phyloP scores from a whole-genome alignment of 805 yeast species.

The Pichia manshurica region DNA sequence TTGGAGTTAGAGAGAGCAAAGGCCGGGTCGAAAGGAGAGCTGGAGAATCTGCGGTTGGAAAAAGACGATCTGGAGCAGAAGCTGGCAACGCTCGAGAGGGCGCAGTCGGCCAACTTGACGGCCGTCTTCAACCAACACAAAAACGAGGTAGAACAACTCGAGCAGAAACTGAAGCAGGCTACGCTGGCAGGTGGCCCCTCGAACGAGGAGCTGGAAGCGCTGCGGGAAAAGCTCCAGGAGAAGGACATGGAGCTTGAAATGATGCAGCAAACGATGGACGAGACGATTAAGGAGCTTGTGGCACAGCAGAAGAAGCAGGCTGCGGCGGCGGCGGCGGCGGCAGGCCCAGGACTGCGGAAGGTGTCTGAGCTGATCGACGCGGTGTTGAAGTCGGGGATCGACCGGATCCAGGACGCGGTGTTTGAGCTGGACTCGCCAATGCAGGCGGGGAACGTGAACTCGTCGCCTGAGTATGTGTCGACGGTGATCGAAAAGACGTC shows the following conservation, averaged over 20 bases:
- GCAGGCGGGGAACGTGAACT: conserved; percentile 75
- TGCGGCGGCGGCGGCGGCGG: conserved; percentile 45
- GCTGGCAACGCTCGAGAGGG: conserved; percentile 53
- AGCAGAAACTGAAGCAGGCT: conserved; percentile 30
- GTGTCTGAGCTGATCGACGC: conserved; percentile 59
- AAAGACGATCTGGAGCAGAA: conserved; percentile 54
- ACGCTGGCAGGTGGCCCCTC: conserved; percentile 22
- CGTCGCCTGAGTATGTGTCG: conserved; percentile 63
- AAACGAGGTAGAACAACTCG: conserved; percentile 51
- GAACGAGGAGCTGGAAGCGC: conserved; percentile 20
- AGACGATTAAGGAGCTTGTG: conserved; percentile 57
- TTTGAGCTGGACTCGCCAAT: conserved; percentile 71
- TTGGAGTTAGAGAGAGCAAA: conserved; percentile 68
- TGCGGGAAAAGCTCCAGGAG: conserved; percentile 47
- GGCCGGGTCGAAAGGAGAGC: conserved; percentile 59
- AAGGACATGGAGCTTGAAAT: conserved; percentile 77
- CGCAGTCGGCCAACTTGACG: conserved; percentile 58
- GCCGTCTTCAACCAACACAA: conserved; percentile 57
- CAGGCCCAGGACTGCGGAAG: conserved; percentile 45
- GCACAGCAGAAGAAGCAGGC: conserved; percentile 42
- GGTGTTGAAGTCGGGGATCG: conserved; percentile 60
- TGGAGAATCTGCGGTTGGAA: conserved; percentile 60
- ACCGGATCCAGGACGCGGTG: conserved; percentile 64
- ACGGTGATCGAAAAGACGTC: conserved; percentile 68
- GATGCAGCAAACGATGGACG: conserved; percentile 72